A percentile compares a stretch with the other conserved stretches of the same genome.
phyloP scores from a whole-genome alignment of 2,329 filamentous ascomycete genomes.

The Fragosphaeria purpurea region DNA sequence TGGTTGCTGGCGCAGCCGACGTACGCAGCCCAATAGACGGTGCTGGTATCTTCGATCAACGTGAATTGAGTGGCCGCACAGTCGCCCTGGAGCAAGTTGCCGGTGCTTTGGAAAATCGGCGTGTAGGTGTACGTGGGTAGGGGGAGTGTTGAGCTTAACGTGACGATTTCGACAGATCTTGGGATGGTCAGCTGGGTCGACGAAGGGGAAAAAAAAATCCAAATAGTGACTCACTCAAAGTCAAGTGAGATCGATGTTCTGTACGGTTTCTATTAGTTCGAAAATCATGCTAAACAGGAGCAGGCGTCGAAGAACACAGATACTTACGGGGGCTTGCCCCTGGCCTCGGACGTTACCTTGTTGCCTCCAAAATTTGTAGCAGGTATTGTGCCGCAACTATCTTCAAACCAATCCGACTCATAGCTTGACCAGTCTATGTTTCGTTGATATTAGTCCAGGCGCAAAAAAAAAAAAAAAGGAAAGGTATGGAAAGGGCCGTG shows the following conservation, averaged over 20 bases:
- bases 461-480: too few species aligned
- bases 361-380: slow-evolving; percentile 2
- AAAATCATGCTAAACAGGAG: too few species aligned
- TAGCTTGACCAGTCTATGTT: slow-evolving; percentile 9
- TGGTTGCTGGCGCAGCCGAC: slow-evolving; percentile 17
- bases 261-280: neutral
- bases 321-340: slow-evolving; percentile 10
- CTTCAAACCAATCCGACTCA: slow-evolving; percentile 10
- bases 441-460: too few species aligned
- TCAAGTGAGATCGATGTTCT: slow-evolving; percentile 13
- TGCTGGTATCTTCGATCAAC: slow-evolving; percentile 17
- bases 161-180: slow-evolving; percentile 13
- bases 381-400: slow-evolving; percentile 14
- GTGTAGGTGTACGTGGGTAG: slow-evolving; percentile 3
- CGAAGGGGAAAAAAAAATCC: too few species aligned
- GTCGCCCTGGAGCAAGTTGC: slow-evolving; percentile 14
- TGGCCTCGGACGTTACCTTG: slow-evolving; percentile 8
- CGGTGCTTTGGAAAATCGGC: slow-evolving; percentile 14
- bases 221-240: slow-evolving; percentile 11
- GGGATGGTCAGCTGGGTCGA: too few species aligned
- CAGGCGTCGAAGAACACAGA: neutral
- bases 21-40: slow-evolving; percentile 18
- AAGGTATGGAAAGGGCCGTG: too few species aligned
- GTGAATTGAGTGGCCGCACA: slow-evolving; percentile 18
- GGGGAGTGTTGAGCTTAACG: slow-evolving; percentile 1